Evolutionary conservation across 306 rosid genomes (phyloP).

Genomic region (Vachellia pachyceras): DNA sequence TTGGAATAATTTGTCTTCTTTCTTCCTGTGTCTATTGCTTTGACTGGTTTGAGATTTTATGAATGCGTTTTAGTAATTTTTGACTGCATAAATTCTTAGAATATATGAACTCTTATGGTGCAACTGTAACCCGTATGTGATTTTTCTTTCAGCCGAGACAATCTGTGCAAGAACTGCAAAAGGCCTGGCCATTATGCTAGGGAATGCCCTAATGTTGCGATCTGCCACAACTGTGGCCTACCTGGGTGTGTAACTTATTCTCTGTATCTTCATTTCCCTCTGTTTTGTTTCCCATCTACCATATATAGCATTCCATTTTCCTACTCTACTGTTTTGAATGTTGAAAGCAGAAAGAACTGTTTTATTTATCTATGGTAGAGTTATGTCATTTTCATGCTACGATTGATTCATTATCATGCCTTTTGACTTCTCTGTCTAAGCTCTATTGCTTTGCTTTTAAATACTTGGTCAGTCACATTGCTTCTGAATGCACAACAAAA

Average conservation of each 20-base stretch:
- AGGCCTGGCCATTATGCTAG: conserved; percentile 98
- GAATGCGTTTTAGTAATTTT: neutral
- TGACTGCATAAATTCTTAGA: conserved; percentile 1
- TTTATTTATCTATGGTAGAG: neutral
- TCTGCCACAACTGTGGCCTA: conserved; percentile 94
- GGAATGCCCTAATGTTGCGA: conserved; percentile 98
- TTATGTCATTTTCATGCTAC: conserved; percentile 21
- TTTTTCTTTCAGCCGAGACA: conserved; percentile 80
- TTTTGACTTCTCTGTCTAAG: neutral
- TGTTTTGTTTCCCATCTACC: too few species aligned
- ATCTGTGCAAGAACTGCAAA: conserved; percentile 97
- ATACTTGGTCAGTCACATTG: conserved; percentile 77
- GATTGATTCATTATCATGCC: conserved; percentile 1
- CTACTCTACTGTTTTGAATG: neutral
- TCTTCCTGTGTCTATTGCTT: conserved; percentile 22
- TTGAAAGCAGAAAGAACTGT: conserved; percentile 1
- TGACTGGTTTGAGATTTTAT: conserved; percentile 4
- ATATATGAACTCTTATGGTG: conserved; percentile 13
- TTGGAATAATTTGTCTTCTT: conserved; percentile 24
- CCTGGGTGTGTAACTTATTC: conserved; percentile 76
- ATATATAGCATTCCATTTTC: too few species aligned
- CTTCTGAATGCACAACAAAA: conserved; percentile 93
- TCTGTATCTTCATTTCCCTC: neutral
- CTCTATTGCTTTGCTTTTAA: conserved; percentile 13
- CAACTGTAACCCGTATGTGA: conserved; percentile 13